phyloP scores from a whole-genome alignment of 2,329 filamentous ascomycete genomes.

The Aspergillus clavatus region DNA sequence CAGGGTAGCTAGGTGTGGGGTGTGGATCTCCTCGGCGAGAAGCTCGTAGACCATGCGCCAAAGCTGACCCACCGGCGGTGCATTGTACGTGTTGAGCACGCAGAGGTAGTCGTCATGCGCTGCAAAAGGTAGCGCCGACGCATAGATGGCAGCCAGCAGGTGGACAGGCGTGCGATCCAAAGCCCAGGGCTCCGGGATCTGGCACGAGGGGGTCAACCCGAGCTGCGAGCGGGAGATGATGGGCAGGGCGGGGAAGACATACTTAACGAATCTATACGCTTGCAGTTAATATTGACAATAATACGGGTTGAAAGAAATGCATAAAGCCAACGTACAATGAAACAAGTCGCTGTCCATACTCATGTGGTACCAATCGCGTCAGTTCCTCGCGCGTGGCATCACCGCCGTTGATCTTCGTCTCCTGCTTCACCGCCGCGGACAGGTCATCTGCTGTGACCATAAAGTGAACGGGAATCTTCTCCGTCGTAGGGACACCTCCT shows the following conservation, averaged over 20 bases:
- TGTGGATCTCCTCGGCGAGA: conserved; percentile 30
- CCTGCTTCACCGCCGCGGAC: conserved; percentile 14
- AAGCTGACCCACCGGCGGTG: conserved; percentile 20
- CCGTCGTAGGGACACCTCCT: conserved; percentile 32
- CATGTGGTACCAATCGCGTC: no score
- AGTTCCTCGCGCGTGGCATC: no score
- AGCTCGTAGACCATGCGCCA: conserved; percentile 31
- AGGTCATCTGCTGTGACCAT: conserved; percentile 23
- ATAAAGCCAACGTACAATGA: conserved; percentile 16
- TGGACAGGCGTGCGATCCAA: conserved; percentile 22
- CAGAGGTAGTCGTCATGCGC: conserved; percentile 29
- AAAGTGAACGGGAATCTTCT: conserved; percentile 33
- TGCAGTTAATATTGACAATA: no score
- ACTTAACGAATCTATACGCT: conserved; percentile 29
- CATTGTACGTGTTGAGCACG: conserved; percentile 25
- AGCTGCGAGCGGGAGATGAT: conserved; percentile 30
- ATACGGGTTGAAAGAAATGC: no score
- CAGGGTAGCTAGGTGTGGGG: conserved; percentile 27
- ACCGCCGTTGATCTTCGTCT: conserved; percentile 9
- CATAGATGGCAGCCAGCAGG: conserved; percentile 31
- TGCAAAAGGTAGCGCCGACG: conserved; percentile 30
- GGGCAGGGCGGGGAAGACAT: conserved; percentile 28
- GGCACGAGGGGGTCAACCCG: conserved; percentile 15
- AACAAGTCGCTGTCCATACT: conserved; percentile 21
- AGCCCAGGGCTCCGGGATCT: conserved; percentile 16